Base-by-base conservation (phyloP, 2,329 filamentous ascomycete species). In the Colletotrichum camelliae region DNA sequence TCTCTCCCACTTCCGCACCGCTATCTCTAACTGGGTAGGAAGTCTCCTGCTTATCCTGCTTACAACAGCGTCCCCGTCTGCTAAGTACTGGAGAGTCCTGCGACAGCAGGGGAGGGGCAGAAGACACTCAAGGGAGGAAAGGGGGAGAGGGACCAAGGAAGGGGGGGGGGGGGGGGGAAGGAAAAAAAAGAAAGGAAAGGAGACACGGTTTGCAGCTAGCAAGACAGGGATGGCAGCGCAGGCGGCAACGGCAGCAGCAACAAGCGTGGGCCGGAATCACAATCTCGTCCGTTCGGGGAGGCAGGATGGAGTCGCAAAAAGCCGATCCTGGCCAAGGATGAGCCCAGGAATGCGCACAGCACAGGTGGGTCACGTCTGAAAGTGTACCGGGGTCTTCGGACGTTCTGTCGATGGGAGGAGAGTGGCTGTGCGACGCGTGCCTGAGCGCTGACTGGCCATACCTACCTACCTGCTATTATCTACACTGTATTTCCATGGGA, bases 131-230 rank as follows among this genome's bases (percentile, higher is more conserved):
- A 75, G 78, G 39, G 48, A 57, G 60, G 58, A 60, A 67, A 48
- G 67, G 57, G 48, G 48, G 52, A 64, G 52, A 58, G 57, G 64
- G 52, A 27, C 24, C 24, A 27, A 27, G 24, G 24, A 27, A 27
- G 24, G 21, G 21, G 21, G 21, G 21, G 21, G 21, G 21, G 21
- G 21, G 58, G 55, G 62, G 35, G n/a, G n/a, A n/a, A n/a, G n/a
- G n/a, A n/a, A n/a, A n/a, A n/a, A n/a, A n/a, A 52, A 48, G 70
- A 61, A 61, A 77, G 71, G 65, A 48, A 66, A 76, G 57, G 74
- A 76, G 68, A 70, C 37, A 64, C 74, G n/a, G n/a, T 33, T 69
- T 77, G 70, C 75, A 72, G 66, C 55, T 33, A 37, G n/a, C 57
- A 74, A 13, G 48, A 70, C 57, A 70, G 21, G 66, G 57, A 62